Base-by-base conservation (phyloP, 179 eudicot genomes). In the Carnegiea gigantea region DNA sequence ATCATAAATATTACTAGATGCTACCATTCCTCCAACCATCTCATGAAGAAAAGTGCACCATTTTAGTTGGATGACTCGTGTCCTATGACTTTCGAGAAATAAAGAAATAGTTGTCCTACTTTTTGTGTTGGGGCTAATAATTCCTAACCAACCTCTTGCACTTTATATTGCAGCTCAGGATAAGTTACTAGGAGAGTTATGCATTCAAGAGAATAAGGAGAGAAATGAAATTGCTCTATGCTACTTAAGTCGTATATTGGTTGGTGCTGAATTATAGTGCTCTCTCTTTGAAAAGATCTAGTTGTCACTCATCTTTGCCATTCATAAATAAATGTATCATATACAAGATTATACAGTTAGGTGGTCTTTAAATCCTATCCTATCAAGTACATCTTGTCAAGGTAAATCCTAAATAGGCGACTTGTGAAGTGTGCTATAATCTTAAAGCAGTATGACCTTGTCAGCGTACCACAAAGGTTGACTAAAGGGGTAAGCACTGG, bases 31-130 rank as follows among this genome's bases (percentile, higher is more conserved):
- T 79, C 28, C 23, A 76, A 44, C n/a, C 78, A 53, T 10, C 43
- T 70, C 2, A 79, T 70, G 67, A 71, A 79, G 48, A 70, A 71
- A 2, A 49, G 14, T 9, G 12, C 30, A 3, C 68, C 82, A 1
- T 79, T 79, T 70, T 68, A 46, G 74, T 79, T 68, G 82, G 64
- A 76, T 17, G 43, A 76, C 0, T 12, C 78, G 11, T 76, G 81
- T 26, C 23, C 26, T 1, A 11, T 43, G 9, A 59, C 59, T 5
- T 67, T 67, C 9, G 40, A 44, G 8, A 26, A 13, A 65, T 67
- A 5, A 65, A 78, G 75, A 23, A 33, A 38, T 67, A 67, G 28
- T 18, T 78, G 11, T 24, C 44, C 1, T 23, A 1, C 44, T 4
- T 0, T 43, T 40, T 2, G n/a, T 49, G 23, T 21, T 76, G 6